Evolutionary conservation across 441 rosid species (phyloP).

Genomic region (Aquilaria agallochum): DNA sequence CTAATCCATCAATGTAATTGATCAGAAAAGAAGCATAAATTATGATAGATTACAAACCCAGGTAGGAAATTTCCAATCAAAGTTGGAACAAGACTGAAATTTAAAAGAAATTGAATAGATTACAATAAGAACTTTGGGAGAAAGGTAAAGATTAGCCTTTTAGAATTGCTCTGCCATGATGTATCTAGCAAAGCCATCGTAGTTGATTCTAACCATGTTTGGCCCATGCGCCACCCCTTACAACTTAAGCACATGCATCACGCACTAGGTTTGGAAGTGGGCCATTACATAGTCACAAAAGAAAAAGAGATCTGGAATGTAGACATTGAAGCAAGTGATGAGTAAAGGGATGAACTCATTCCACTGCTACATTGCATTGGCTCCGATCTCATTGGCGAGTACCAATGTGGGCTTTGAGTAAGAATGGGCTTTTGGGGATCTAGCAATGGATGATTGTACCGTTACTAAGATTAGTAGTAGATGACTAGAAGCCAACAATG

Average conservation of each 20-base stretch:
- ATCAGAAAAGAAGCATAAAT: too few relatives aligned
- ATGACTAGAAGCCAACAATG: slow-evolving; percentile 55
- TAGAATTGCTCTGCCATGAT: slow-evolving; percentile 61
- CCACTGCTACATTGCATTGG: slow-evolving; percentile 96
- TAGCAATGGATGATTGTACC: slow-evolving; percentile 79
- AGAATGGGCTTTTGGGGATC: slow-evolving; percentile 42
- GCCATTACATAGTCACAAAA: slow-evolving; percentile 75
- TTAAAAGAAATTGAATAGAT: slow-evolving; percentile 3
- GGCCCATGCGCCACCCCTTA: slow-evolving; percentile 35
- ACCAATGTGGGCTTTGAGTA: slow-evolving; percentile 43
- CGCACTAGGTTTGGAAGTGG: slow-evolving; percentile 65
- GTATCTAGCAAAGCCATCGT: slow-evolving; percentile 75
- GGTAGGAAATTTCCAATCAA: background rate
- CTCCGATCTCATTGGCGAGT: slow-evolving; percentile 76
- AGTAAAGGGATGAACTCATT: slow-evolving; percentile 37
- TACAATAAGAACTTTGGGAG: background rate
- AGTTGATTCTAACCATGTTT: slow-evolving; percentile 60
- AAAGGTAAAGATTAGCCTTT: background rate
- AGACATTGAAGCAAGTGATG: slow-evolving; percentile 57
- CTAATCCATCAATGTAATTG: too few relatives aligned
- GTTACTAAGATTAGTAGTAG: slow-evolving; percentile 58
- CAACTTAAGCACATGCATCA: slow-evolving; percentile 44
- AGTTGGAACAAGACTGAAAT: background rate
- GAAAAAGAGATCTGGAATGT: slow-evolving; percentile 75
- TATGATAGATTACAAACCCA: background rate